These are phyloP conservation scores for Tricharina praecox DNA, from an alignment of 495 filamentous ascomycete species.

Conservation along the genomic window DNA sequence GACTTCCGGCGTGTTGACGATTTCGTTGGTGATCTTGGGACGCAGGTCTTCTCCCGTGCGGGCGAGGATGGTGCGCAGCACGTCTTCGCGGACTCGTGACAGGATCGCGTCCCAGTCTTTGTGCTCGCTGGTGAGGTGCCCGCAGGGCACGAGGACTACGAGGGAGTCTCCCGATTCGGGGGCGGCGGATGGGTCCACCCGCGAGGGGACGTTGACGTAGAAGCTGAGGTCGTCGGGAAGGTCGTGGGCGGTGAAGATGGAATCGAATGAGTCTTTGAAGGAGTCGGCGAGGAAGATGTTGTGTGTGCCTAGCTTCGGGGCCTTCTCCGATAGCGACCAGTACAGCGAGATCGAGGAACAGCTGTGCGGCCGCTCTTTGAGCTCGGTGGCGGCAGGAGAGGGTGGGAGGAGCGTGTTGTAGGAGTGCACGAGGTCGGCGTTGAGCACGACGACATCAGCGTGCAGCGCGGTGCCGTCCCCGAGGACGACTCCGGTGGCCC, in stretches of 20 bases:
- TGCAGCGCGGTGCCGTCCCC: slow-evolving; percentile 34
- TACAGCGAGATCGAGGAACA: slow-evolving; percentile 62
- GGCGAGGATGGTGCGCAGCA: slow-evolving; percentile 38
- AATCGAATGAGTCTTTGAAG: slow-evolving; percentile 51
- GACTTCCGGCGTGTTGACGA: slow-evolving; percentile 41
- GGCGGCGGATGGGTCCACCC: slow-evolving; percentile 47
- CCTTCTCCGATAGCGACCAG: slow-evolving; percentile 41
- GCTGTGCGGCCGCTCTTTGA: slow-evolving; percentile 35
- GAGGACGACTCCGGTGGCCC: slow-evolving; percentile 39
- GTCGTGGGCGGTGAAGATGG: slow-evolving; percentile 47
- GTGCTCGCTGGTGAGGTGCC: slow-evolving; percentile 34
- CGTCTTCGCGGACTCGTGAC: slow-evolving; percentile 33
- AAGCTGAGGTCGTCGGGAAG: slow-evolving; percentile 49
- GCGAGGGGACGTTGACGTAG: slow-evolving; percentile 54
- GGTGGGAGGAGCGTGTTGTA: slow-evolving; percentile 46
- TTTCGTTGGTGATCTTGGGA: slow-evolving; percentile 37
- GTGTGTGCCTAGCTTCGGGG: slow-evolving; percentile 46
- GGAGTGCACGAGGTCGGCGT: slow-evolving; percentile 53
- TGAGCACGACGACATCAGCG: slow-evolving; percentile 47
- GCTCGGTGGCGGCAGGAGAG: slow-evolving; percentile 31
- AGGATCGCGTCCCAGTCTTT: slow-evolving; percentile 44
- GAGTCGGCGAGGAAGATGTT: slow-evolving; percentile 59
- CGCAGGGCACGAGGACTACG: slow-evolving; percentile 50
- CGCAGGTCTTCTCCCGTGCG: slow-evolving; percentile 37
- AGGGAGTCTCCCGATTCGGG: slow-evolving; percentile 43